These are phyloP conservation scores for Colletotrichum euphorbiae DNA, from an alignment of 2,329 filamentous ascomycete genomes.

Conservation along the genomic window DNA sequence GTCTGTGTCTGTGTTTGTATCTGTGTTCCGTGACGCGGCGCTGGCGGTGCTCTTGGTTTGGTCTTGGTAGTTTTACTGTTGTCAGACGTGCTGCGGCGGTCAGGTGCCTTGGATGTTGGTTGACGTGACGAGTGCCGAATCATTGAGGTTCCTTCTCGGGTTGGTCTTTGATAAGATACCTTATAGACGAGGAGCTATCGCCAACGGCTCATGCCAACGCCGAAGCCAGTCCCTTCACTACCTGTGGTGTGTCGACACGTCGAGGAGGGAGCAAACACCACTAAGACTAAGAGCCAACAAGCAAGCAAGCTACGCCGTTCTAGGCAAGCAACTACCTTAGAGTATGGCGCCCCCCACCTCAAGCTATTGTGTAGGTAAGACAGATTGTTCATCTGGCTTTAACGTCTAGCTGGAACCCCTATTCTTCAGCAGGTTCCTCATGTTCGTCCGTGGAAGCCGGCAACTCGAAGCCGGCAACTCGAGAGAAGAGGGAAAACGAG, in stretches of 20 bases:
- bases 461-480: not conserved
- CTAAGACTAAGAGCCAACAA: not conserved
- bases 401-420: not conserved
- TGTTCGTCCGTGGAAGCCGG: not conserved
- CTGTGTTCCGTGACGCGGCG: constrained; percentile 16
- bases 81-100: not conserved
- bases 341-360: not conserved
- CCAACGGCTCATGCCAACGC: not conserved
- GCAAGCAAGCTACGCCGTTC: not conserved
- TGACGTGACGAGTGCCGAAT: not conserved
- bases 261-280: constrained; percentile 4
- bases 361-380: constrained; percentile 4
- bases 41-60: constrained; percentile 19
- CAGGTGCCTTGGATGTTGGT: not conserved
- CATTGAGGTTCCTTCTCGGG: constrained; percentile 1
- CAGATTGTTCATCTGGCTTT: not conserved
- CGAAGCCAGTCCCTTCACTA: not conserved
- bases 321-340: constrained; percentile 1
- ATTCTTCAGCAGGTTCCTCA: not conserved
- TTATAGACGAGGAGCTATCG: constrained; percentile 14
- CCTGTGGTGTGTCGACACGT: not conserved
- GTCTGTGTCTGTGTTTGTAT: constrained; percentile 13
- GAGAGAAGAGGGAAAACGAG: not conserved
- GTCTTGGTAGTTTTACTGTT: not conserved
- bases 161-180: not conserved